phyloP scores from a whole-genome alignment of 179 eudicot genomes.

The Carnegiea gigantea region DNA sequence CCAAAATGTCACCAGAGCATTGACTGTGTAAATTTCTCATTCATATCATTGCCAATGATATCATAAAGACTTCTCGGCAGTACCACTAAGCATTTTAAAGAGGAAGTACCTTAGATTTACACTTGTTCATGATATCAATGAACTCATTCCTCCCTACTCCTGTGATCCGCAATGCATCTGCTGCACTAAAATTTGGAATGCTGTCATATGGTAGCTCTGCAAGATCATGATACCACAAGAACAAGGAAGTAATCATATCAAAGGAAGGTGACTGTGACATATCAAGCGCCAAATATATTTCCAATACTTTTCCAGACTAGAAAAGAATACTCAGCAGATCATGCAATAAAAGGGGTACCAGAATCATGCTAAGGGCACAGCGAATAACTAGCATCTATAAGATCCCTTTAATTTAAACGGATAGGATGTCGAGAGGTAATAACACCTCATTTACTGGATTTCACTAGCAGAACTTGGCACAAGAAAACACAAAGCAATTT shows the following conservation, averaged over 20 bases:
- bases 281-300: slow-evolving; percentile 12
- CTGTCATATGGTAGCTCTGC: slow-evolving; percentile 99
- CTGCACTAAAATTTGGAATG: slow-evolving; percentile 97
- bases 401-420: background rate
- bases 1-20: background rate
- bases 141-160: slow-evolving; percentile 99
- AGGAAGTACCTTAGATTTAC: slow-evolving; percentile 88
- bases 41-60: background rate
- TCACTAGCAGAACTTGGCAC: background rate
- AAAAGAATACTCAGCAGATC: background rate
- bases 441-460: slow-evolving; percentile 4
- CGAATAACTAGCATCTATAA: background rate
- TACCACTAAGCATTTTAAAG: slow-evolving; percentile 11
- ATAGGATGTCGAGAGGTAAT: background rate
- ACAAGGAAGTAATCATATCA: background rate
- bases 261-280: background rate
- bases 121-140: slow-evolving; percentile 98
- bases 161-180: slow-evolving; percentile 92
- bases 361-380: background rate
- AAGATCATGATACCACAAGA: slow-evolving; percentile 16
- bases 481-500: background rate
- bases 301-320: slow-evolving; percentile 7
- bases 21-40: slow-evolving; percentile 7
- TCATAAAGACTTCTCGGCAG: background rate
- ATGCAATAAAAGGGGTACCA: background rate